Base-by-base conservation (phyloP, 2,329 filamentous ascomycete genomes). In the Metarhizium robertsii region DNA sequence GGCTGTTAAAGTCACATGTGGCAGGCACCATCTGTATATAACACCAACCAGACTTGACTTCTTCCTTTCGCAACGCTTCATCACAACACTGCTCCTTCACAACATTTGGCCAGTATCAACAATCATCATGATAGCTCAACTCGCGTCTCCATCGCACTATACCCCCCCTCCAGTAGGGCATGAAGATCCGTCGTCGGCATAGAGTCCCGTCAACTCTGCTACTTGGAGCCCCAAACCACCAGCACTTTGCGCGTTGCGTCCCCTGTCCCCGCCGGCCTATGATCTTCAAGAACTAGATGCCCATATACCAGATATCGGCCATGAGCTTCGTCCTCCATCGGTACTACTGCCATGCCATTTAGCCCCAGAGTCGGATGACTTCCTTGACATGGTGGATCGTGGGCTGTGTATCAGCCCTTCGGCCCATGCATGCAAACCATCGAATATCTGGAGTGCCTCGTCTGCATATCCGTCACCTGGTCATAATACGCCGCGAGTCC, bases 381-480 rank as follows among this genome's bases (percentile, higher is more conserved):
- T 64, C 40, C 55, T 60, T n/a, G 36, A 58, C 7, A 53, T 60
- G 16, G 58, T 64, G 42, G 56, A 60, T 10, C 57, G 60, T 8
- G 58, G 54, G 6, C 49, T 64, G 8, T 53, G 50, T 40, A 47
- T 60, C 18, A 54, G 53, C 25, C 14, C 50, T 14, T 20, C 46
- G 7, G 40, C 53, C 16, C 32, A 30, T 38, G n/a, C 48, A 42
- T 50, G 55, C 18, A 52, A 36, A 32, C 30, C 36, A 10, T 47
- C 25, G 20, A 57, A 54, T 18, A 54, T 53, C 36, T 63, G 66
- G n/a, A 68, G 63, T 51, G 55, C 60, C 4, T 71, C 68, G n/a
- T 71, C 68, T 11, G 63, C 64, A 1, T 71, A 71, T 43, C 65
- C 62, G 14, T 62, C 64, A 11, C 55, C 61, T 2, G 60, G 60